phyloP scores from a whole-genome alignment of 2,329 filamentous ascomycete genomes.

The Shiraia bambusicola region DNA sequence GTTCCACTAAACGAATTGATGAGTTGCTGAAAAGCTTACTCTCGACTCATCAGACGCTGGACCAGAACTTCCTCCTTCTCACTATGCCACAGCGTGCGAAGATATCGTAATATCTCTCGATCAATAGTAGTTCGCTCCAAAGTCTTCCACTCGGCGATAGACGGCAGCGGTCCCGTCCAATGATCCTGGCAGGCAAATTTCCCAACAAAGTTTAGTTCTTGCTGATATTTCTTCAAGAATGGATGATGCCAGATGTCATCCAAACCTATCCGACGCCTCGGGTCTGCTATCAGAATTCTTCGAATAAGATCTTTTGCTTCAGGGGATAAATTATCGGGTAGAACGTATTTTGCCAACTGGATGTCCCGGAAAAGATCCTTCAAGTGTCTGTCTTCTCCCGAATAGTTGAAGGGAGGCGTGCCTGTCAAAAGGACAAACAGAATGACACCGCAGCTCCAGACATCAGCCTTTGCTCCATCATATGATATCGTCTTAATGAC shows the following conservation, averaged over 20 bases:
- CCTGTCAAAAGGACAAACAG: conserved; percentile 85
- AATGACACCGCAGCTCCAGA: conserved; percentile 81
- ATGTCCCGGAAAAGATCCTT: conserved; percentile 63
- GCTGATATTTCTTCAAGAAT: conserved; percentile 78
- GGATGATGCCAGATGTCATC: conserved; percentile 83
- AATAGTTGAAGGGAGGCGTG: conserved; percentile 72
- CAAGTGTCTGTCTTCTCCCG: conserved; percentile 54
- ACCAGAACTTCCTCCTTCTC: conserved; percentile 72
- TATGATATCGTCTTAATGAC: conserved; percentile 77
- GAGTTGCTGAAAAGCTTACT: conserved; percentile 34
- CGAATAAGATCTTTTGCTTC: conserved; percentile 78
- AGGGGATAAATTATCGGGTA: conserved; percentile 55
- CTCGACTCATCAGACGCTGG: conserved; percentile 60
- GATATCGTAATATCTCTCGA: conserved; percentile 76
- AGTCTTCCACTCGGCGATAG: conserved; percentile 63
- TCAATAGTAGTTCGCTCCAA: conserved; percentile 70
- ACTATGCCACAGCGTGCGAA: conserved; percentile 90
- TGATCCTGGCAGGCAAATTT: conserved; percentile 54
- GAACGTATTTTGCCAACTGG: conserved; percentile 51
- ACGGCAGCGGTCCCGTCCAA: conserved; percentile 57
- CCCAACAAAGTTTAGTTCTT: conserved; percentile 67
- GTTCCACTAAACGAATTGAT: neutral
- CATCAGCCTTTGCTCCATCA: conserved; percentile 81
- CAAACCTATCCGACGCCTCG: conserved; percentile 76
- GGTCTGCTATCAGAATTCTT: conserved; percentile 76